Evolutionary conservation across 129 eudicot species (phyloP).

Genomic region (Ambrosia trifida): DNA sequence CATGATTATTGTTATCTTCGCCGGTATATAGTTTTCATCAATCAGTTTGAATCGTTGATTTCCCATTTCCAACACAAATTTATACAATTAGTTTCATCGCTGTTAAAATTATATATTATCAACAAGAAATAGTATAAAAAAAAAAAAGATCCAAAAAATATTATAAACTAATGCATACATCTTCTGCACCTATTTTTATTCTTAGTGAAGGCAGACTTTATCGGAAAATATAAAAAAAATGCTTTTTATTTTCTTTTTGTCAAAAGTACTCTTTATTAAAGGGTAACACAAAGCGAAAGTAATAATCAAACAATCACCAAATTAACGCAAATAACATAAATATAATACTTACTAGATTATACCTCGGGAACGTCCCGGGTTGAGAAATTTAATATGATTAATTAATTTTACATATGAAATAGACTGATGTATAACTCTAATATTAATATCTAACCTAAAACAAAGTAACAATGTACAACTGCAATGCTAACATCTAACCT

Average conservation of each 20-base stretch:
- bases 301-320: constrained; percentile 11
- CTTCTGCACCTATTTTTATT: neutral
- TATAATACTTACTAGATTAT: no score
- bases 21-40: neutral
- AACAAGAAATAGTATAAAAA: neutral
- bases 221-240: neutral
- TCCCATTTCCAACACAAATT: neutral
- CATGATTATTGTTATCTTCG: constrained; percentile 8
- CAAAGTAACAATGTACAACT: no score
- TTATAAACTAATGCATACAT: constrained; percentile 1
- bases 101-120: no score
- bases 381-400: no score
- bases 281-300: neutral
- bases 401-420: no score
- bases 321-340: neutral
- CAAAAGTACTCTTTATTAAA: neutral
- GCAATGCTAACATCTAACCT: no score
- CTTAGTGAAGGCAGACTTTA: constrained; percentile 8
- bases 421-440: no score
- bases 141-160: neutral
- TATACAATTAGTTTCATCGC: neutral
- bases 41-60: neutral
- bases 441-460: no score
- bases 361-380: no score
- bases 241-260: constrained; percentile 14